These are phyloP conservation scores for Patellifolia procumbens DNA, from an alignment of 179 eudicot species.

Conservation along the genomic window DNA sequence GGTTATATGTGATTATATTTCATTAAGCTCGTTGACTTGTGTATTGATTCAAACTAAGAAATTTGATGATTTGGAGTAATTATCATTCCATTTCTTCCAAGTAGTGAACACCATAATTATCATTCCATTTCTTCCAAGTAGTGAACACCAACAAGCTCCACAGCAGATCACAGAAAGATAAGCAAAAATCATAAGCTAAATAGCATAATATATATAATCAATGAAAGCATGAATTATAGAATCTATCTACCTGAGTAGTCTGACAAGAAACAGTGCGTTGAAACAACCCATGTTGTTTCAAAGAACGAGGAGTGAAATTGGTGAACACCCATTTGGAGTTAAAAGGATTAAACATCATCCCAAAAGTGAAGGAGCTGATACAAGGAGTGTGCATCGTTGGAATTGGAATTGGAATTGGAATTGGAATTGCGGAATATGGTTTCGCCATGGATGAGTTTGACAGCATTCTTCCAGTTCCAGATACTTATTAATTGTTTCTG, in stretches of 20 bases:
- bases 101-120: too few species aligned
- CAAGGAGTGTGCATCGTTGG: too few species aligned
- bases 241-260: conserved; percentile 30
- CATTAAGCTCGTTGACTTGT: too few species aligned
- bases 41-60: too few species aligned
- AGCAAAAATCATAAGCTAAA: background rate
- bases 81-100: background rate
- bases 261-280: conserved; percentile 20
- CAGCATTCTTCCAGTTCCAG: too few species aligned
- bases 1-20: too few species aligned
- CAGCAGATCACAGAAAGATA: too few species aligned
- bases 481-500: too few species aligned
- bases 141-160: too few species aligned
- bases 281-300: conserved; percentile 17
- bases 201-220: background rate
- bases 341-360: conserved; percentile 17
- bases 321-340: conserved; percentile 28
- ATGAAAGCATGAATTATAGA: background rate
- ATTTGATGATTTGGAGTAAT: background rate
- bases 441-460: background rate
- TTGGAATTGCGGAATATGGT: conserved; percentile 7
- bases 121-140: too few species aligned
- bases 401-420: conserved; percentile 10
- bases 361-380: conserved; percentile 17
- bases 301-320: conserved; percentile 16